These are phyloP conservation scores for Paramecium bursaria DNA, from an alignment of 73 alveolate genomes.

Conservation along the genomic window DNA sequence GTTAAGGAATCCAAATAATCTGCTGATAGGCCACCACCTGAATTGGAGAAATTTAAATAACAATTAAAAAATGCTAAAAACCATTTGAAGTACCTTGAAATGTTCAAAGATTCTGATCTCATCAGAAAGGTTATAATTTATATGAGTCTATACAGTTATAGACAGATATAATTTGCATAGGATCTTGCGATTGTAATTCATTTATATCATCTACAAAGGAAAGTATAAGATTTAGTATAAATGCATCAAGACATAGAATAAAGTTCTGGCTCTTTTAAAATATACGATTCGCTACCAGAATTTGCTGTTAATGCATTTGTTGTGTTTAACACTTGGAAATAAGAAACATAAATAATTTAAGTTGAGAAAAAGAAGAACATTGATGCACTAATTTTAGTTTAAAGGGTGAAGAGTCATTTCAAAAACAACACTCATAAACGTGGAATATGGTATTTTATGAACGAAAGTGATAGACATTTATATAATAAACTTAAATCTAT, in stretches of 20 bases:
- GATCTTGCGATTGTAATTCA: constrained; percentile 13
- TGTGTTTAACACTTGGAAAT: constrained; percentile 5
- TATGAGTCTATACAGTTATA: background rate
- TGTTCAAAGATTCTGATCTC: background rate
- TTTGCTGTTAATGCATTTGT: background rate
- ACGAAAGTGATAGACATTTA: constrained; percentile 41
- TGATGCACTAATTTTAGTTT: constrained; percentile 2
- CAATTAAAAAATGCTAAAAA: background rate
- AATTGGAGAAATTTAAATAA: background rate
- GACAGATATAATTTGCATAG: constrained; percentile 19
- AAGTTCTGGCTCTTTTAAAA: no score
- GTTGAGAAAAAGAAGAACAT: constrained; percentile 7
- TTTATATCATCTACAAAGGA: background rate
- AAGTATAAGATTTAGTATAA: no score
- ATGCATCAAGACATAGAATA: no score
- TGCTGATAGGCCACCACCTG: background rate
- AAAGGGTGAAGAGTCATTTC: constrained; percentile 17
- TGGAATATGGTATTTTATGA: constrained; percentile 59
- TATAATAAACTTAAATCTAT: constrained; percentile 30
- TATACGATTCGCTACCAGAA: background rate
- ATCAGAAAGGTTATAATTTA: background rate
- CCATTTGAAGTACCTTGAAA: constrained; percentile 5
- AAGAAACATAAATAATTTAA: background rate
- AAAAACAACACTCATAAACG: constrained; percentile 34
- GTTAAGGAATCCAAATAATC: background rate